These are phyloP conservation scores for Ceratobasidium sp. DNA, from an alignment of 1,284 basidiomycete species.

Conservation along the genomic window DNA sequence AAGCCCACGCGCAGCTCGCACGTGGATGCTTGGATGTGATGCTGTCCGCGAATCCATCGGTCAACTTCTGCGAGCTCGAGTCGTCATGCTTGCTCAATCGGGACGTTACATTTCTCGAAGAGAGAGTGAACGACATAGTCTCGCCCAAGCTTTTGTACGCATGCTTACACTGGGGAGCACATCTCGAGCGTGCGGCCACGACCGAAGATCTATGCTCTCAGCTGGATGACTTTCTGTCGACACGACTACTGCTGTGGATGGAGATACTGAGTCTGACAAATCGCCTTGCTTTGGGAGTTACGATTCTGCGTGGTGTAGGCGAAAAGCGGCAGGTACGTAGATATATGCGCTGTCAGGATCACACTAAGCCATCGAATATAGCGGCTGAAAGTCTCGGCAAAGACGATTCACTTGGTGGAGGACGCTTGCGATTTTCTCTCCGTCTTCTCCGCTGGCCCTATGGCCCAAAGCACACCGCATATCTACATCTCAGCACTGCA, in stretches of 20 bases:
- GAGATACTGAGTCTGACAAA: too few relatives aligned
- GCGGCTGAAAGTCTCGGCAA: too few relatives aligned
- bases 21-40: neutral
- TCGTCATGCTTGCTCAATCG: neutral
- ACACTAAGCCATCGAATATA: too few relatives aligned
- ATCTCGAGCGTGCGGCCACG: neutral
- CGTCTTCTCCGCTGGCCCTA: neutral
- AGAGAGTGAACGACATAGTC: neutral
- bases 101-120: neutral
- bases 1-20: neutral
- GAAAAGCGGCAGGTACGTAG: neutral
- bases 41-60: too few relatives aligned
- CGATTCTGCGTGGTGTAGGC: too few relatives aligned
- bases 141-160: neutral
- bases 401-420: too few relatives aligned
- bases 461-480: constrained; percentile 1
- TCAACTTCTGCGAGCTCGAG: neutral
- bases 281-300: too few relatives aligned
- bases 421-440: neutral
- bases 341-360: too few relatives aligned
- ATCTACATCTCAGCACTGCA: constrained; percentile 13
- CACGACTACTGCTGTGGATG: too few relatives aligned
- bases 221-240: too few relatives aligned
- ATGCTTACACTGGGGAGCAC: neutral
- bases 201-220: too few relatives aligned